Evolutionary conservation across 306 rosid genomes (phyloP), one percentile per base, ranked within the genome.

Genomic region (Parietaria judaica): DNA sequence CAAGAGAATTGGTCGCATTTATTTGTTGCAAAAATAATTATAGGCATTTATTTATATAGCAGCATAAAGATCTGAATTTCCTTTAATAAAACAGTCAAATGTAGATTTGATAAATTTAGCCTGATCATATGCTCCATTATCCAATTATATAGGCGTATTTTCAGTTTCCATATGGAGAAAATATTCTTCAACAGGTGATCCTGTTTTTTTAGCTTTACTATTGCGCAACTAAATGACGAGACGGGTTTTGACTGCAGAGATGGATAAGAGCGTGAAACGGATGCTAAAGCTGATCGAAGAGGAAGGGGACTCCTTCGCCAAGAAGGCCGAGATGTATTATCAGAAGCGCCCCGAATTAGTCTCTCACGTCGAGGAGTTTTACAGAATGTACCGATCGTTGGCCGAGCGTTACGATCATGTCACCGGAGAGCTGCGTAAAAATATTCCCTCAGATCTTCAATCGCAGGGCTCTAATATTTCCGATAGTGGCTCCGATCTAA

Each of bases 361-460:
- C 66, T 68, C 94, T 74, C 86, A 82, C 72, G 97, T 94, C 38
- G 97, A 88, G 78, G 94, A 94, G 53, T 88, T 86, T 65, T 84
- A 86, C 77, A 94, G 94, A 31, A 70, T 77, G 79, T 88, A 86
- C 80, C 84, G 97, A 52, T 78, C 90, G 58, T 72, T 94, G 14
- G 99, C 99, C 4, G 99, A 94, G 74, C 94, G 99, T 4, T 94
- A 94, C 23, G 99, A 94, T 81, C 81, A 84, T 49, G 82, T 94
- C 60, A 94, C 97, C 0, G 88, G 79, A 60, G 99, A 94, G 57
- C 72, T 94, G 64, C 66, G 88, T 67, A 94, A 71, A 81, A 86
- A 79, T 72, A 53, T 82, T 46, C 83, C 86, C 58, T 77, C 81
- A 6, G 99, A 94, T 69, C 89, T 88, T 66, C 99, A 94, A 69